Conservation (phyloP, 1,284 basidiomycete genomes). For the Cutaneotrichosporon cutaneum region DNA sequence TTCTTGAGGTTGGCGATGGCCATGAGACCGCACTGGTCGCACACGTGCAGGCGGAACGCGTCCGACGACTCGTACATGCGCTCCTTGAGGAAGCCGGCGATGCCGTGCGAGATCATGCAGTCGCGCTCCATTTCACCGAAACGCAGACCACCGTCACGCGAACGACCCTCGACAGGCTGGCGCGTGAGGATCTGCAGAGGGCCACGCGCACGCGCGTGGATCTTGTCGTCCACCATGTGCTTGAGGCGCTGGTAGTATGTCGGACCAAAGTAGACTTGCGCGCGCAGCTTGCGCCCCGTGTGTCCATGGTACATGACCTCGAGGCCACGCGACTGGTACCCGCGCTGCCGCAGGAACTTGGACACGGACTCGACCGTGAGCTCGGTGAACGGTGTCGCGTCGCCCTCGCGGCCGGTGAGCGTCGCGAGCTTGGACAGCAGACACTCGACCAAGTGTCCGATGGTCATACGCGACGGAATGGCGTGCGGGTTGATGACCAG, state of each 20-base stretch:
- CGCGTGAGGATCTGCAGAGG: slow-evolving; percentile 97
- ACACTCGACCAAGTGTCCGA: slow-evolving; percentile 99
- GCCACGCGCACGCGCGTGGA: slow-evolving; percentile 94
- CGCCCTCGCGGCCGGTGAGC: slow-evolving; percentile 92
- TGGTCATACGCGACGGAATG: slow-evolving; percentile 99
- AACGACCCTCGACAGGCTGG: slow-evolving; percentile 98
- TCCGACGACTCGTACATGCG: slow-evolving; percentile 81
- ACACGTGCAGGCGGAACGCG: slow-evolving; percentile 93
- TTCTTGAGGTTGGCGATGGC: slow-evolving; percentile 84
- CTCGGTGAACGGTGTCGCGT: slow-evolving; percentile 98
- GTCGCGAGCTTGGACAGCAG: slow-evolving; percentile 94
- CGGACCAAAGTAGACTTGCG: slow-evolving; percentile 96
- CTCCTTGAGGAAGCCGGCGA: slow-evolving; percentile 95
- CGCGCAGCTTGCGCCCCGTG: slow-evolving; percentile 93
- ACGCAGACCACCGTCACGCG: slow-evolving; percentile 95
- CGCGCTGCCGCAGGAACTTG: slow-evolving; percentile 71
- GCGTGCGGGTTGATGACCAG: slow-evolving; percentile 99
- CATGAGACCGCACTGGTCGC: slow-evolving; percentile 91
- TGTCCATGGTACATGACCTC: slow-evolving; percentile 99
- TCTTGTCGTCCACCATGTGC: slow-evolving; percentile 99
- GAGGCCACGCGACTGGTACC: slow-evolving; percentile 92
- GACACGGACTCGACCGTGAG: slow-evolving; percentile 96
- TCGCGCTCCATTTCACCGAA: slow-evolving; percentile 96
- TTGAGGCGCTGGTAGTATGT: slow-evolving; percentile 99
- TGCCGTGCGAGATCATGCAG: slow-evolving; percentile 99